Evolutionary conservation across 257 asterid species (phyloP).

Genomic region (Thymus quinquecostatus): DNA sequence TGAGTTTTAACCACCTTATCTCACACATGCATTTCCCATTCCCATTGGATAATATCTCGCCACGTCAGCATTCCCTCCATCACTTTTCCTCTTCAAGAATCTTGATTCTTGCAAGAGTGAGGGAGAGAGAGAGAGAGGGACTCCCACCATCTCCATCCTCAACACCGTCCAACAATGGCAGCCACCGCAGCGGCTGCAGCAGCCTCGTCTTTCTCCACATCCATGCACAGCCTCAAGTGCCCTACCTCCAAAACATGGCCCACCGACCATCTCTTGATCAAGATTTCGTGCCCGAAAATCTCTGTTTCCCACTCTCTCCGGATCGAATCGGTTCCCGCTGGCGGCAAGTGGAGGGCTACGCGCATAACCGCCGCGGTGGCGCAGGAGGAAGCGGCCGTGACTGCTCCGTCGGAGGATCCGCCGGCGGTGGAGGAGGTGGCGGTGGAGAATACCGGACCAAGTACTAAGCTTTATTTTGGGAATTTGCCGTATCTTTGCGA

Average conservation of each 20-base stretch:
- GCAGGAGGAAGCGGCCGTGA: slow-evolving; percentile 58
- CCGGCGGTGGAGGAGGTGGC: slow-evolving; percentile 30
- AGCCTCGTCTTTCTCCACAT: slow-evolving; percentile 64
- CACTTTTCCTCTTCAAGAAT: not conserved
- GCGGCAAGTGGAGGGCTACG: slow-evolving; percentile 51
- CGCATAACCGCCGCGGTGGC: slow-evolving; percentile 63
- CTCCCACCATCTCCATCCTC: slow-evolving; percentile 19
- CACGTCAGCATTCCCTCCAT: slow-evolving; percentile 55
- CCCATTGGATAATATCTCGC: slow-evolving; percentile 59
- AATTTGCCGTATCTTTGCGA: slow-evolving; percentile 89
- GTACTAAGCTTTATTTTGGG: slow-evolving; percentile 87
- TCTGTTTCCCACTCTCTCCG: slow-evolving; percentile 42
- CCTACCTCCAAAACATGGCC: slow-evolving; percentile 44
- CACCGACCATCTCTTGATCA: slow-evolving; percentile 37
- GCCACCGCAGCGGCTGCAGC: slow-evolving; percentile 66
- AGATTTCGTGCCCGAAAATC: slow-evolving; percentile 45
- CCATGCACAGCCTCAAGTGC: slow-evolving; percentile 50
- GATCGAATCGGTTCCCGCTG: slow-evolving; percentile 38
- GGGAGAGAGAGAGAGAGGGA: not conserved
- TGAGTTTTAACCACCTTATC: slow-evolving; percentile 57
- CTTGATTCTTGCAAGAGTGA: slow-evolving; percentile 2
- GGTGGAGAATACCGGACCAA: slow-evolving; percentile 32
- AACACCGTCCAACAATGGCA: slow-evolving; percentile 45
- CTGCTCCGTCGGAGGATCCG: slow-evolving; percentile 37
- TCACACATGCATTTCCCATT: slow-evolving; percentile 39